Evolutionary conservation across 192 early-diverging fungal genomes (phyloP).

Genomic region (Coemansia sp.): DNA sequence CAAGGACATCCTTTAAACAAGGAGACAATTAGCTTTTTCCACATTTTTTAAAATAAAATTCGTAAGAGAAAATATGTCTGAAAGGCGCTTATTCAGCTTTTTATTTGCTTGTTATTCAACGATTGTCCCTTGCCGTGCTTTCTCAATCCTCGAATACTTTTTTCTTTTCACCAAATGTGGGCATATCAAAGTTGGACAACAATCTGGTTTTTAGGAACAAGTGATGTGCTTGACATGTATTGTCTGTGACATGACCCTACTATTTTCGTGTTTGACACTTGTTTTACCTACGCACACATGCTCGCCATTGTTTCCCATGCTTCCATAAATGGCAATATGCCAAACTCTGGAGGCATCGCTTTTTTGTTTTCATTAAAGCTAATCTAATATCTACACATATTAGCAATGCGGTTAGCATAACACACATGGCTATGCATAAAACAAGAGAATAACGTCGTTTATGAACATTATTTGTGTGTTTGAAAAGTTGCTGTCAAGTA

Average conservation of each 20-base stretch:
- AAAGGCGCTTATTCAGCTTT: constrained; percentile 6
- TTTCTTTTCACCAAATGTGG: constrained; percentile 7
- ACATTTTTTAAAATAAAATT: not conserved
- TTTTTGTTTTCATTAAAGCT: not conserved
- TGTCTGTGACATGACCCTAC: constrained; percentile 4
- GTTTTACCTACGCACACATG: not conserved
- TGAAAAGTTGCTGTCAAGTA: no score
- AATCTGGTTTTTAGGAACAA: not conserved
- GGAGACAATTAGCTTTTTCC: not conserved
- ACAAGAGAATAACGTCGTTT: not conserved
- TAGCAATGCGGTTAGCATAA: no score
- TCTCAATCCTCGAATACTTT: not conserved
- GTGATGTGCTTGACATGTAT: not conserved
- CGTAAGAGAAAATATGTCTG: not conserved
- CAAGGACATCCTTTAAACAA: not conserved
- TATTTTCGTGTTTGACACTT: not conserved
- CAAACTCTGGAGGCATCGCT: not conserved
- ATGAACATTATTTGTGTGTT: not conserved
- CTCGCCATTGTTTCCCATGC: constrained; percentile 4
- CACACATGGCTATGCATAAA: no score
- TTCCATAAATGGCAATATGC: constrained; percentile 2
- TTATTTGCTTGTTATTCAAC: not conserved
- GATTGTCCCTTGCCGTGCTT: not conserved
- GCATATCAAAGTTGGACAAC: not conserved
- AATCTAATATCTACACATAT: no score